A percentile compares a stretch with the other conserved stretches of the same genome.
These are phyloP conservation scores for Silybum marianum DNA, from an alignment of 129 eudicot species.

Conservation along the genomic window DNA sequence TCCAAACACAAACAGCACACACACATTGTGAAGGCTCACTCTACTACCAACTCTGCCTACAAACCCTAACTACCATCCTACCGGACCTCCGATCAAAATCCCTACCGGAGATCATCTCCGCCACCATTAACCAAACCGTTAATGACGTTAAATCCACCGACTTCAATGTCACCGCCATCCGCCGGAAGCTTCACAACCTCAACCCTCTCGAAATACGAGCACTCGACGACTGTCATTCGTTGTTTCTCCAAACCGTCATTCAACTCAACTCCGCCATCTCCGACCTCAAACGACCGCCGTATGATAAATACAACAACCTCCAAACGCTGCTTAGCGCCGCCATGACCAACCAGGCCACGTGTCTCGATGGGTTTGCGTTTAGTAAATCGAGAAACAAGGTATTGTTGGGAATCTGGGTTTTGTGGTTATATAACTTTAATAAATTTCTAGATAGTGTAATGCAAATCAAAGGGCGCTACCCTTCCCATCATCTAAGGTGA, in stretches of 20 bases:
- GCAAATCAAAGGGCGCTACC: no score
- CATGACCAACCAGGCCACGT: conserved; percentile 44
- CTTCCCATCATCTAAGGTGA: no score
- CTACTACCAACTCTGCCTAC: conserved; percentile 65
- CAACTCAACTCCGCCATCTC: conserved; percentile 46
- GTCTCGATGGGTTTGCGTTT: conserved; percentile 36
- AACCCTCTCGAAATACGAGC: conserved; percentile 57
- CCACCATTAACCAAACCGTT: conserved; percentile 57
- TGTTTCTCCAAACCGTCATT: conserved; percentile 47
- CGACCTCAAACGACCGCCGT: conserved; percentile 37
- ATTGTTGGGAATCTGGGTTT: no score
- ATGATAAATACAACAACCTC: neutral
- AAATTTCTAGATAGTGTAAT: no score
- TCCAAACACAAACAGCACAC: conserved; percentile 53
- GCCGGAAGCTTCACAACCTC: conserved; percentile 41
- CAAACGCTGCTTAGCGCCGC: conserved; percentile 38
- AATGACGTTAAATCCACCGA: conserved; percentile 51
- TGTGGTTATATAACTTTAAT: no score
- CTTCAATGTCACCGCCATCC: conserved; percentile 54
- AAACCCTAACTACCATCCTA: conserved; percentile 61
- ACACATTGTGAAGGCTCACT: conserved; percentile 69
- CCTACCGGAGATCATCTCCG: conserved; percentile 63
- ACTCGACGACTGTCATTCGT: conserved; percentile 77
- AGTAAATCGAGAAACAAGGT: conserved; percentile 38
- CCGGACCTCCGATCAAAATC: conserved; percentile 62